Conservation (phyloP, 371 early-diverging fungal genomes). For the Mortierella sp. region DNA sequence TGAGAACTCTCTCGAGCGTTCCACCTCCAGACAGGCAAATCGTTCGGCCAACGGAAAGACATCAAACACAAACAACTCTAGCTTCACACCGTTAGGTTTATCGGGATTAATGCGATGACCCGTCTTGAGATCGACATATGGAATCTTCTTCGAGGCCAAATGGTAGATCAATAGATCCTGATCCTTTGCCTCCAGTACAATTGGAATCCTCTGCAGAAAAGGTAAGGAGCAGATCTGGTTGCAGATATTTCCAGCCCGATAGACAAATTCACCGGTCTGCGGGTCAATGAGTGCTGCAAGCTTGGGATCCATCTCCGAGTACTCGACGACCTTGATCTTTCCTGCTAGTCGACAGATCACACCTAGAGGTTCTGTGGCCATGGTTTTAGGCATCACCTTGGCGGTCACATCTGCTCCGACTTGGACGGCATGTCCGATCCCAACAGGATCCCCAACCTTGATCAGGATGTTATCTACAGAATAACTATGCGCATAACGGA, state of each 20-base stretch:
- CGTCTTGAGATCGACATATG: conserved; percentile 65
- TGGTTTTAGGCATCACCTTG: conserved; percentile 73
- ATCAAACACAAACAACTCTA: conserved; percentile 85
- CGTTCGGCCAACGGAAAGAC: conserved; percentile 74
- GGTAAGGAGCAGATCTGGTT: conserved; percentile 78
- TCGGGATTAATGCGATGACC: conserved; percentile 62
- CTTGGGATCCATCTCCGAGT: conserved; percentile 67
- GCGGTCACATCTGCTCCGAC: conserved; percentile 72
- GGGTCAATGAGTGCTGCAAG: conserved; percentile 58
- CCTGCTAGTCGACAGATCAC: conserved; percentile 69
- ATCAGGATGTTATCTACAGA: conserved; percentile 79
- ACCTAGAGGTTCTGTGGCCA: conserved; percentile 72
- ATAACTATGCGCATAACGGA: conserved; percentile 73
- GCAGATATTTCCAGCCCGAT: conserved; percentile 78
- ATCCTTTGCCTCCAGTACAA: conserved; percentile 16
- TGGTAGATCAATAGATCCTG: conserved; percentile 70
- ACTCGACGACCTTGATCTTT: conserved; percentile 75
- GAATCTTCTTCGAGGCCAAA: conserved; percentile 79
- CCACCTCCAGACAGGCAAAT: conserved; percentile 74
- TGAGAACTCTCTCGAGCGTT: conserved; percentile 77
- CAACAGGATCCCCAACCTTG: conserved; percentile 73
- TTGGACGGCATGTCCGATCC: conserved; percentile 70
- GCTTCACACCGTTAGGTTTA: conserved; percentile 73
- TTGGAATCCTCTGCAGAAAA: conserved; percentile 62
- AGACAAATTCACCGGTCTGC: conserved; percentile 57